Evolutionary conservation across 345 rosid species (phyloP).

Genomic region (Viola odorata): DNA sequence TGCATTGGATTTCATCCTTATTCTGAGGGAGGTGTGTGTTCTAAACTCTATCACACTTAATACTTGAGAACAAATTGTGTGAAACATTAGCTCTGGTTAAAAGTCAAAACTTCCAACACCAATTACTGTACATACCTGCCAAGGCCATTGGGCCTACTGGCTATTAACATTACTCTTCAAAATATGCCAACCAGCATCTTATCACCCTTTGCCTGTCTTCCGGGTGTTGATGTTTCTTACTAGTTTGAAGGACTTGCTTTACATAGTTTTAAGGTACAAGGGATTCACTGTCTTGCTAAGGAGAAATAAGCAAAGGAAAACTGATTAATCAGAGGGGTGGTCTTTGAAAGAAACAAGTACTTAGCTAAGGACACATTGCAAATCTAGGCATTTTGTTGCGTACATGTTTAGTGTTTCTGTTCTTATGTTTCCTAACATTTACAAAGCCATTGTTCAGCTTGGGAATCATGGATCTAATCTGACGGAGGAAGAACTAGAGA

Average conservation of each 20-base stretch:
- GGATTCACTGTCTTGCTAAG: not conserved
- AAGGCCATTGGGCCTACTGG: too few relatives aligned
- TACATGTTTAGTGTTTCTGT: not conserved
- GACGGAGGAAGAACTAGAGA: conserved; percentile 87
- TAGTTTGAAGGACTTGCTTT: too few relatives aligned
- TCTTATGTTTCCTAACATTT: not conserved
- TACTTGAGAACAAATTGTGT: too few relatives aligned
- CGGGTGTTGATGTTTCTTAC: too few relatives aligned
- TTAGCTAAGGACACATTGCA: not conserved
- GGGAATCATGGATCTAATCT: conserved; percentile 76
- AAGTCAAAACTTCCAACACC: too few relatives aligned
- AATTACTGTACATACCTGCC: too few relatives aligned
- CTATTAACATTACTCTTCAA: too few relatives aligned
- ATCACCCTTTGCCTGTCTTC: too few relatives aligned
- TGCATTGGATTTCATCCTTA: conserved; percentile 74
- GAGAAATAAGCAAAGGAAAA: conserved; percentile 1
- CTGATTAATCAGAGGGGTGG: not conserved
- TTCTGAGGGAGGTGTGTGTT: conserved; percentile 64
- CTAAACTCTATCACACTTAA: not conserved
- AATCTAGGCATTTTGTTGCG: not conserved
- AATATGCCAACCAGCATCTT: too few relatives aligned
- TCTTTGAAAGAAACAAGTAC: not conserved
- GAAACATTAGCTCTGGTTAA: too few relatives aligned
- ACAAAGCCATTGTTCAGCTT: conserved; percentile 39
- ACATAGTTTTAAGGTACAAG: too few relatives aligned